Conservation (phyloP, 108 stramenopile genomes). For the Fistulifera solaris region DNA sequence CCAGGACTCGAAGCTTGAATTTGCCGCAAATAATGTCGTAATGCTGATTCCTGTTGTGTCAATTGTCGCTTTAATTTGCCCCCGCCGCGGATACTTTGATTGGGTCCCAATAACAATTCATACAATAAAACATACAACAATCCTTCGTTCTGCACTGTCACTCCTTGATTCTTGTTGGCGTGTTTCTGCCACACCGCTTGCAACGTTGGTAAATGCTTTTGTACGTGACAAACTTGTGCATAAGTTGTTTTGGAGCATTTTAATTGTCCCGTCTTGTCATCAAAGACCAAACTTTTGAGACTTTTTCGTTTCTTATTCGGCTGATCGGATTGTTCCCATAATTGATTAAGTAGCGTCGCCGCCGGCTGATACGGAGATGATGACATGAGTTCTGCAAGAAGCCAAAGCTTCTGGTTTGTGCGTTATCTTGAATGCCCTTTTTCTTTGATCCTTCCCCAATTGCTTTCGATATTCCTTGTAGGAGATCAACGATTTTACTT, state of each 20-base stretch:
- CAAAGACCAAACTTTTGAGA: conserved; percentile 51
- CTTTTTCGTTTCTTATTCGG: neutral
- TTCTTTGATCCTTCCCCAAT: too few relatives aligned
- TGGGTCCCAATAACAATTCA: conserved; percentile 73
- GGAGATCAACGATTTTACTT: too few relatives aligned
- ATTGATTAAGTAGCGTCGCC: conserved; percentile 29
- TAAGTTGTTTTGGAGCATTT: conserved; percentile 42
- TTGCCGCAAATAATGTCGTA: conserved; percentile 14
- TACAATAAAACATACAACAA: conserved; percentile 75
- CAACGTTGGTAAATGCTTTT: conserved; percentile 26
- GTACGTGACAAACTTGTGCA: conserved; percentile 44
- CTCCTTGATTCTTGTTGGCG: conserved; percentile 18
- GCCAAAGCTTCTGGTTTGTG: too few relatives aligned
- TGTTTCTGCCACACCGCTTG: conserved; percentile 7
- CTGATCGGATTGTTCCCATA: conserved; percentile 5
- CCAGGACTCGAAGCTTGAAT: neutral
- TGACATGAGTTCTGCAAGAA: neutral
- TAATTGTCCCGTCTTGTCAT: conserved; percentile 28
- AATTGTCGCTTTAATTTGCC: conserved; percentile 76
- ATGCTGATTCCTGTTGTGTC: conserved; percentile 40
- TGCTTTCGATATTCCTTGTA: too few relatives aligned
- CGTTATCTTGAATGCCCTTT: too few relatives aligned
- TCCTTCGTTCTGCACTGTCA: conserved; percentile 34
- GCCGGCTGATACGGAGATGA: conserved; percentile 43
- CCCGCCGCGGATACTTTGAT: conserved; percentile 72